A percentile compares a stretch with the other conserved stretches of the same genome.
phyloP scores from a whole-genome alignment of 768 basidiomycete species.

The Calocera viscosa region DNA sequence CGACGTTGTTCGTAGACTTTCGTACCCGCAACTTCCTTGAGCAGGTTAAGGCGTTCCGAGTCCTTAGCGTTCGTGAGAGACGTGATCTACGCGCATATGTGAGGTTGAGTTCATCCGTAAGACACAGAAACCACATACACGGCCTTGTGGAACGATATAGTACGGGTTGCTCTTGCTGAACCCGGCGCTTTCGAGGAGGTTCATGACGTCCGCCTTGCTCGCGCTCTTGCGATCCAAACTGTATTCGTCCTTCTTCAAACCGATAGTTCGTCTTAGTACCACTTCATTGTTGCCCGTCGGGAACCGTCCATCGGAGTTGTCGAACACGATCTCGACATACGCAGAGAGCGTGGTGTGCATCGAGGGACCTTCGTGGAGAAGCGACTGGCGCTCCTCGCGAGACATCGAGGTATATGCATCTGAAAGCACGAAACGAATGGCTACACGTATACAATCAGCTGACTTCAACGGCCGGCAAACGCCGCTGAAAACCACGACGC shows the following conservation, averaged over 20 bases:
- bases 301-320: slow-evolving; percentile 88
- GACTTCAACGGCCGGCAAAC: not conserved
- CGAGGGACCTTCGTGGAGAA: slow-evolving; percentile 89
- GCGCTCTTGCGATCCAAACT: slow-evolving; percentile 90
- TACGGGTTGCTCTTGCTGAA: slow-evolving; percentile 98
- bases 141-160: slow-evolving; percentile 96
- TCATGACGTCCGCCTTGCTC: slow-evolving; percentile 95
- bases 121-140: slow-evolving; percentile 42
- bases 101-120: not conserved
- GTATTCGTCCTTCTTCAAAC: slow-evolving; percentile 97
- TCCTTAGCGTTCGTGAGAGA: slow-evolving; percentile 95
- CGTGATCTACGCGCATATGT: slow-evolving; percentile 52
- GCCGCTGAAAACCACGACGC: slow-evolving; percentile 21
- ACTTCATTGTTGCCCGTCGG: slow-evolving; percentile 83
- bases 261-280: slow-evolving; percentile 83
- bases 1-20: slow-evolving; percentile 95
- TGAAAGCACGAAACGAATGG: slow-evolving; percentile 93
- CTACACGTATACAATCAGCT: slow-evolving; percentile 28
- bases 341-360: slow-evolving; percentile 82
- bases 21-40: slow-evolving; percentile 97
- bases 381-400: slow-evolving; percentile 77
- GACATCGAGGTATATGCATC: slow-evolving; percentile 96
- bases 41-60: slow-evolving; percentile 77
- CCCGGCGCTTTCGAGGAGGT: slow-evolving; percentile 87
- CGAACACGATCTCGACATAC: slow-evolving; percentile 93